Conservation (phyloP, 2,329 filamentous ascomycete genomes). For the Penicillium sp. region DNA sequence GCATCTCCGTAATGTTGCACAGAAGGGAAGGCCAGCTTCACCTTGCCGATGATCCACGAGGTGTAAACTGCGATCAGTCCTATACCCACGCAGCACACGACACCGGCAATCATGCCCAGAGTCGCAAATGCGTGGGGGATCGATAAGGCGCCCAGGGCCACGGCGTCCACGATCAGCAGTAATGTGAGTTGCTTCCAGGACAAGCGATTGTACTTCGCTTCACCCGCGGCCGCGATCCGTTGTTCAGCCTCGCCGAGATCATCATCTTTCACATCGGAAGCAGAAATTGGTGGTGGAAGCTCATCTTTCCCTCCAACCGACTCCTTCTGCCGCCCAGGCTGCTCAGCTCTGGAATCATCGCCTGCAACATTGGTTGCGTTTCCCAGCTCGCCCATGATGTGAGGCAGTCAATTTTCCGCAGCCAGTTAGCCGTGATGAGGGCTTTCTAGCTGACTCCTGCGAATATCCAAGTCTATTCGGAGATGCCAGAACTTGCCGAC, state of each 20-base stretch:
- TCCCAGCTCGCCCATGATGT: not conserved
- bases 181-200: constrained; percentile 49
- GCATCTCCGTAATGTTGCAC: constrained; percentile 43
- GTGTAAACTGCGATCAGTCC: constrained; percentile 40
- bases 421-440: no score
- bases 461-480: no score
- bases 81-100: constrained; percentile 39
- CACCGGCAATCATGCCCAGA: constrained; percentile 43
- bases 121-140: constrained; percentile 43
- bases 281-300: not conserved
- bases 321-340: not conserved
- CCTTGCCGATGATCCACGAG: constrained; percentile 37
- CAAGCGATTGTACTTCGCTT: constrained; percentile 19
- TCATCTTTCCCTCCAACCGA: not conserved
- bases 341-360: not conserved
- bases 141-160: constrained; percentile 44
- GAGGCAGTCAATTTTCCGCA: not conserved
- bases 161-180: constrained; percentile 47
- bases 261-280: not conserved
- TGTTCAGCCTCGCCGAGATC: constrained; percentile 3
- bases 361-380: not conserved
- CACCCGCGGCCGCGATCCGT: constrained; percentile 1
- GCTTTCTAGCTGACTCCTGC: no score
- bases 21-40: constrained; percentile 34
- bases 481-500: no score